A percentile compares a stretch with the other conserved stretches of the same genome.
phyloP scores from a whole-genome alignment of 306 rosid genomes.

The Heteromeles arbutifolia region DNA sequence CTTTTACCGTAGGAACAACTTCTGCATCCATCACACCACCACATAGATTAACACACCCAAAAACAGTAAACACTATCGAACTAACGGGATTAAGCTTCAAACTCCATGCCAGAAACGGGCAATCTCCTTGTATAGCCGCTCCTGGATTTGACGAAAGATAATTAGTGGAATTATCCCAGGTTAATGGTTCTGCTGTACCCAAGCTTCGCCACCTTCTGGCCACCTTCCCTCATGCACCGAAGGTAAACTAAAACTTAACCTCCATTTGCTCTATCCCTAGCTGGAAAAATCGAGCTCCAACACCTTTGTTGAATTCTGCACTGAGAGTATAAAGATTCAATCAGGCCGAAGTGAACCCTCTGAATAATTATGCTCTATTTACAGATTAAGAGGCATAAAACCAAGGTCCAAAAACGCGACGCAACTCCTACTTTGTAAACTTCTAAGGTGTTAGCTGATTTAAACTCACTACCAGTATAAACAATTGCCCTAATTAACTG shows the following conservation, averaged over 20 bases:
- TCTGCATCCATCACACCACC: slow-evolving; percentile 4
- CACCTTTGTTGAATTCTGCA: slow-evolving; percentile 87
- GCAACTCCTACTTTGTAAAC: slow-evolving; percentile 43
- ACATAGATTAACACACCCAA: slow-evolving; percentile 16
- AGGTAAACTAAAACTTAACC: slow-evolving; percentile 78
- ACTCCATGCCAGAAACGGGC: slow-evolving; percentile 33
- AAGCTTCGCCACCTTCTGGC: slow-evolving; percentile 52
- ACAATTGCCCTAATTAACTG: slow-evolving; percentile 62
- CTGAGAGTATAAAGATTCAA: slow-evolving; percentile 78
- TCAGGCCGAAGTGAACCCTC: slow-evolving; percentile 46
- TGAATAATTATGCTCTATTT: slow-evolving; percentile 88
- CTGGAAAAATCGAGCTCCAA: slow-evolving; percentile 82
- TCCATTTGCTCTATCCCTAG: slow-evolving; percentile 86
- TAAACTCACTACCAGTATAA: slow-evolving; percentile 64
- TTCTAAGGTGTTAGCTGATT: slow-evolving; percentile 62
- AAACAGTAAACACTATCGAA: slow-evolving; percentile 20
- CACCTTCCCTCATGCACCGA: slow-evolving; percentile 51
- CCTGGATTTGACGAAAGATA: slow-evolving; percentile 24
- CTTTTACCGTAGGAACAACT: slow-evolving; percentile 28
- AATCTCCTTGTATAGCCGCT: slow-evolving; percentile 50
- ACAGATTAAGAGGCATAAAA: slow-evolving; percentile 77
- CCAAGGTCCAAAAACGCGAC: slow-evolving; percentile 46
- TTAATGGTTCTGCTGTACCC: slow-evolving; percentile 39
- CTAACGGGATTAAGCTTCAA: slow-evolving; percentile 35
- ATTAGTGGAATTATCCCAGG: slow-evolving; percentile 36